Base-by-base conservation (phyloP, 2,329 filamentous ascomycete species). In the Pseudogymnoascus verrucosus region DNA sequence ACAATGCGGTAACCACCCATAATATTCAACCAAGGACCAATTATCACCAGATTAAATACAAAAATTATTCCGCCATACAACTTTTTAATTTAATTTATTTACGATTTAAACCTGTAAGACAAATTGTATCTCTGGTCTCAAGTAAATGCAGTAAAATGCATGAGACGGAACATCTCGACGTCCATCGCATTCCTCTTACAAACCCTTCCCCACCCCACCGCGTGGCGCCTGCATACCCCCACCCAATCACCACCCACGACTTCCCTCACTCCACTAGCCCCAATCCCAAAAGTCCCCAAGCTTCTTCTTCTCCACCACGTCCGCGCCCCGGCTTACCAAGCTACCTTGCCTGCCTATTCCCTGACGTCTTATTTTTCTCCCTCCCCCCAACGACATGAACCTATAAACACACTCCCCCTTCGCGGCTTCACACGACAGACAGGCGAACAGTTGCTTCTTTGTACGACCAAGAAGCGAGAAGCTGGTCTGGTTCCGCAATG, bases 401-500 rank as follows among this genome's bases (percentile, higher is more conserved):
- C 28, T 11, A 19, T 57, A 57, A 57, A 34, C 51, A 57, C 19
- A 34, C 47, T 23, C 16, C n/a, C 47, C 16, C n/a, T 14, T 34
- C 28, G 51, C 51, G 51, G 51, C 51, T 57, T 57, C 28, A 57
- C 11, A 57, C 51, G 51, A 34, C 28, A 34, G 28, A 34, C 28
- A 31, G 28, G 28, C 28, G 31, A 34, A 34, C 31, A 12, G 31
- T 12, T 12, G 28, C 28, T 57, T 57, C 51, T 19, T 34, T 34
- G 21, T 23, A 7, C 8, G n/a, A 14, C 26, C n/a, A 19, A 12
- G 51, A 34, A 57, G 26, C 51, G 34, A 57, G 51, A 54, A 36
- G 28, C 51, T 57, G 51, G 51, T 57, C 51, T 34, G 28, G 51
- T 11, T 11, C 28, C 51, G 67, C 42, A 64, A 69, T 69, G 68